Base-by-base conservation (phyloP, 352 stramenopile species). In the Pythium oligandrum region DNA sequence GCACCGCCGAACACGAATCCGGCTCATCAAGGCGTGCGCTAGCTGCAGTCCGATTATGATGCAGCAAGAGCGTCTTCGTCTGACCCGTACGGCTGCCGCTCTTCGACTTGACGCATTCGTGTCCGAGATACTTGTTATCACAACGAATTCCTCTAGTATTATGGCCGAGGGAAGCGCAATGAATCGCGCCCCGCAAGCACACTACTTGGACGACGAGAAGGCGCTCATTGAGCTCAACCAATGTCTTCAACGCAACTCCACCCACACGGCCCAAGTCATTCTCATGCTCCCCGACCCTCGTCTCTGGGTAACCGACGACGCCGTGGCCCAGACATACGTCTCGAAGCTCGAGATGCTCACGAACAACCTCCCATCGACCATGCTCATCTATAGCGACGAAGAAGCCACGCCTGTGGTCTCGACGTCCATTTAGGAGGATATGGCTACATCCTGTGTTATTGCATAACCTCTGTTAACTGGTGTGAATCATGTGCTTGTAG, bases 311-410 rank as follows among this genome's bases (percentile, higher is more conserved):
- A 39, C 39, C 4, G 43, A 56, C 26, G 34, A 56, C 5, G 33
- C 31, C 8, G 40, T 37, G 4, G 51, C 65, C 2, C 12, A 61
- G 17, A 38, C 36, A 35, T 82, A 77, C 48, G 34, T 73, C 11
- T 17, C 46, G 31, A 70, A 71, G 54, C 53, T 82, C 30, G 61
- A 70, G 54, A 48, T 67, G 49, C 55, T 82, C 4, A 79, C 72
- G 6, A 63, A 61, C 48, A 71, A 78, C 39, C 54, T 82, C 40
- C 72, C 72, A 38, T 77, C 72, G 36, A 77, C 67, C 4, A 63
- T 83, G 64, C 68, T 83, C n/a, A 65, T 79, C 31, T 79, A 74
- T 46, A 65, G 53, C 50, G 67, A 71, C 33, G 73, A 80, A 10
- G 70, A 80, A 44, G 73, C 68, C 48, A 54, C 51, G 26, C 59